Evolutionary conservation across 2,329 filamentous ascomycete species (phyloP).

Genomic region (Exophiala phaeomuriformis): DNA sequence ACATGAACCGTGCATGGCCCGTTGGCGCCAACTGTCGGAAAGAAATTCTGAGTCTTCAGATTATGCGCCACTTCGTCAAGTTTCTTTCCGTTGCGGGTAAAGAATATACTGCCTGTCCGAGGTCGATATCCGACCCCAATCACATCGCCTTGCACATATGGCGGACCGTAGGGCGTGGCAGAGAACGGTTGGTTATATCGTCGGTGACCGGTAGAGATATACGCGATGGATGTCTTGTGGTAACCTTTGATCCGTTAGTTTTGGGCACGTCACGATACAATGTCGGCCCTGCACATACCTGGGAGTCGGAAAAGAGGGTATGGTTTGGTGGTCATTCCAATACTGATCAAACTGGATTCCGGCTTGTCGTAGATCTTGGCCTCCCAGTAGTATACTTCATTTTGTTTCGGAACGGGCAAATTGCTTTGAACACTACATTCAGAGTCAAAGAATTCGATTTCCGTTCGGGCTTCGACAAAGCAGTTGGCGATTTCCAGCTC

Average conservation of each 20-base stretch:
- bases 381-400: slow-evolving; percentile 99
- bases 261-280: neutral
- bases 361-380: slow-evolving; percentile 98
- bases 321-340: slow-evolving; percentile 93
- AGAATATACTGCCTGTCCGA: slow-evolving; percentile 90
- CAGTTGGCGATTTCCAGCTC: slow-evolving; percentile 98
- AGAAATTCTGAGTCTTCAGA: slow-evolving; percentile 91
- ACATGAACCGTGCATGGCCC: slow-evolving; percentile 89
- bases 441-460: slow-evolving; percentile 98
- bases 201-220: slow-evolving; percentile 77
- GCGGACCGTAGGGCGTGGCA: slow-evolving; percentile 70
- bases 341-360: slow-evolving; percentile 74
- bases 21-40: slow-evolving; percentile 93
- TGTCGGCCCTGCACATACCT: slow-evolving; percentile 50
- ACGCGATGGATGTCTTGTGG: slow-evolving; percentile 88
- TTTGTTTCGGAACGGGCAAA: slow-evolving; percentile 92
- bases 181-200: slow-evolving; percentile 90
- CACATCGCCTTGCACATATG: slow-evolving; percentile 86
- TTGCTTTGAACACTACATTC: slow-evolving; percentile 98
- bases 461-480: slow-evolving; percentile 91
- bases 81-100: slow-evolving; percentile 96
- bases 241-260: slow-evolving; percentile 52
- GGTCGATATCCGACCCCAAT: slow-evolving; percentile 93
- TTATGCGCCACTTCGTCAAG: slow-evolving; percentile 91
- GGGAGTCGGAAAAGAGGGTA: slow-evolving; percentile 92